A percentile compares a stretch with the other conserved stretches of the same genome.
Conservation (phyloP, 1,284 basidiomycete species). For the Tylopilus sp. region DNA sequence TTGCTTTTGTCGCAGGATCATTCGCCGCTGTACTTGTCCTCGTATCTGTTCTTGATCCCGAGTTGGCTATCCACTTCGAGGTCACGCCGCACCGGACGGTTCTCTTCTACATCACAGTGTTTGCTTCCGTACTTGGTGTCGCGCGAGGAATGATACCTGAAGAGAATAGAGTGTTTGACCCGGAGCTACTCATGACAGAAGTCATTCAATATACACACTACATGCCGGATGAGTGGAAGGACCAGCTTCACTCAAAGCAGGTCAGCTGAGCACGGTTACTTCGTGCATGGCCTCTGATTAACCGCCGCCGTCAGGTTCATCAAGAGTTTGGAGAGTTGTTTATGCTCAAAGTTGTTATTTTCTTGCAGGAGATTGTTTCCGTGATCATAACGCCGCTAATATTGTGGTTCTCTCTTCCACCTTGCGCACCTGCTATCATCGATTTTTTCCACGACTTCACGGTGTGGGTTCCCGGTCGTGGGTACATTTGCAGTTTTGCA, state of each 20-base stretch:
- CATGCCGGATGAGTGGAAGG: constrained; percentile 90
- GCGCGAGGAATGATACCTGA: constrained; percentile 95
- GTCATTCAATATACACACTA: constrained; percentile 95
- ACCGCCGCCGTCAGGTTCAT: constrained; percentile 59
- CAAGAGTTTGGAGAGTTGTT: constrained; percentile 87
- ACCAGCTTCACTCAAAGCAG: constrained; percentile 83
- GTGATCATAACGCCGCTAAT: constrained; percentile 94
- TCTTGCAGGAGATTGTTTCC: constrained; percentile 83
- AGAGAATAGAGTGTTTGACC: constrained; percentile 90
- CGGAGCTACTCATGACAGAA: constrained; percentile 86
- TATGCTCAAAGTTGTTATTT: constrained; percentile 83
- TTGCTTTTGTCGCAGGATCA: constrained; percentile 94
- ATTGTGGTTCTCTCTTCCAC: constrained; percentile 87
- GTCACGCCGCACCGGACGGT: constrained; percentile 91
- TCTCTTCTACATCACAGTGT: constrained; percentile 88
- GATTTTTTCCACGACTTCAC: constrained; percentile 98
- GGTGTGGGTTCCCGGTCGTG: constrained; percentile 92
- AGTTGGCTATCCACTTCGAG: constrained; percentile 90
- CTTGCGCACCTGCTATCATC: constrained; percentile 83
- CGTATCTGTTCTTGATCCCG: constrained; percentile 88
- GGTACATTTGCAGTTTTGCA: constrained; percentile 97
- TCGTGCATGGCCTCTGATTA: neutral
- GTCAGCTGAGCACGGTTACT: constrained; percentile 38
- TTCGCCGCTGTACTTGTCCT: constrained; percentile 93
- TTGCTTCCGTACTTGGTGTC: constrained; percentile 84